Percentiles rank a stretch among this genome's conserved stretches.
Conservation (phyloP, 129 eudicot species). For the Centaurea solstitialis region DNA sequence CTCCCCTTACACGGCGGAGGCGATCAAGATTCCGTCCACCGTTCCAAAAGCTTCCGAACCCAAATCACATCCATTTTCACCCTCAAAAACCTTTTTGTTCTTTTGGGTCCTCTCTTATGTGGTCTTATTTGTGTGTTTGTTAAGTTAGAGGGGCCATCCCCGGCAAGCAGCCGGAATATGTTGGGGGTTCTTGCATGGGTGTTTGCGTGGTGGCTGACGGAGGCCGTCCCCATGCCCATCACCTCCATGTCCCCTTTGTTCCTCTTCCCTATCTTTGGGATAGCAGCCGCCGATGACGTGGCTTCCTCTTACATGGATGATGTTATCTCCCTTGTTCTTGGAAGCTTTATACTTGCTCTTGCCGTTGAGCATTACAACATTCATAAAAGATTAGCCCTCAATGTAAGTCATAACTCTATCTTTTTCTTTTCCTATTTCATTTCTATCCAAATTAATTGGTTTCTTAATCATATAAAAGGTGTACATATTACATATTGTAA, state of each 20-base stretch:
- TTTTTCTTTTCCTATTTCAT: neutral
- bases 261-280: slow-evolving; percentile 82
- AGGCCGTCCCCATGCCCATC: slow-evolving; percentile 96
- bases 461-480: too few relatives aligned
- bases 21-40: slow-evolving; percentile 17
- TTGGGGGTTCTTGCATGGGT: slow-evolving; percentile 75
- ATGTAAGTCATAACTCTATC: slow-evolving; percentile 40
- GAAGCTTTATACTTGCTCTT: slow-evolving; percentile 91
- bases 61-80: slow-evolving; percentile 39
- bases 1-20: slow-evolving; percentile 42
- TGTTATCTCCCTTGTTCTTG: slow-evolving; percentile 81
- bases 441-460: neutral
- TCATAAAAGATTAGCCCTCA: slow-evolving; percentile 79
- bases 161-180: slow-evolving; percentile 59
- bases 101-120: slow-evolving; percentile 76
- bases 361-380: slow-evolving; percentile 95
- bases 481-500: too few relatives aligned
- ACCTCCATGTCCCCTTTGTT: slow-evolving; percentile 94
- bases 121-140: slow-evolving; percentile 43
- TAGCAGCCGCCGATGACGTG: slow-evolving; percentile 72
- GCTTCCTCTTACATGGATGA: slow-evolving; percentile 86
- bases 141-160: slow-evolving; percentile 41
- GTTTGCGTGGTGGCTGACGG: slow-evolving; percentile 91
- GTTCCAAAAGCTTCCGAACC: slow-evolving; percentile 24
- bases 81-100: slow-evolving; percentile 43